A percentile compares a stretch with the other conserved stretches of the same genome.
These are phyloP conservation scores for Phaeotremella skinneri DNA, from an alignment of 768 basidiomycete genomes.

Conservation along the genomic window DNA sequence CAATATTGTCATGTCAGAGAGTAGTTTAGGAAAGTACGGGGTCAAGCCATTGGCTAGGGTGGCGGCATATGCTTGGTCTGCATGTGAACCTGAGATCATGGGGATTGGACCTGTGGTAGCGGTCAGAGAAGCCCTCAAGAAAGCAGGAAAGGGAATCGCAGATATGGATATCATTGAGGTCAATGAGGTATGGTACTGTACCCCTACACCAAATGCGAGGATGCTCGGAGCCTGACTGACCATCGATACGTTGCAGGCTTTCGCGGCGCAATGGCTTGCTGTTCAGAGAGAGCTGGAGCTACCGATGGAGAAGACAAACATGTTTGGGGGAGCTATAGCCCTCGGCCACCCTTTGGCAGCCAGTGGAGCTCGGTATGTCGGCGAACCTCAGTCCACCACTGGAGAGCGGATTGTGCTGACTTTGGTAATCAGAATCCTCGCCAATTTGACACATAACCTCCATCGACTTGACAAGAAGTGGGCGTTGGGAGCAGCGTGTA, in stretches of 20 bases:
- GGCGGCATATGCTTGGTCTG: slow-evolving; percentile 52
- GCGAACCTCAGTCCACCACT: not conserved
- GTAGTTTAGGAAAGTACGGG: slow-evolving; percentile 44
- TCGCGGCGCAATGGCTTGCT: slow-evolving; percentile 54
- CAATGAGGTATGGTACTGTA: slow-evolving; percentile 39
- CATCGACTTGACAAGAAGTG: slow-evolving; percentile 51
- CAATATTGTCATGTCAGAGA: slow-evolving; percentile 53
- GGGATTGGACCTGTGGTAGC: slow-evolving; percentile 53
- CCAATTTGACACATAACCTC: slow-evolving; percentile 52
- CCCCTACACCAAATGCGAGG: not conserved
- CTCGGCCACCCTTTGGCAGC: slow-evolving; percentile 41
- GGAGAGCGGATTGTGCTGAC: not conserved
- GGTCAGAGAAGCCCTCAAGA: slow-evolving; percentile 33
- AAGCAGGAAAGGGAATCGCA: slow-evolving; percentile 40
- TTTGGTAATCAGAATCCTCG: slow-evolving; percentile 40
- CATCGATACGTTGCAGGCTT: slow-evolving; percentile 46
- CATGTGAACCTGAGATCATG: slow-evolving; percentile 54
- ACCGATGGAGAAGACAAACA: slow-evolving; percentile 45
- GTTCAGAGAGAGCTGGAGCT: slow-evolving; percentile 53
- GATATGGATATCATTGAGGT: slow-evolving; percentile 53
- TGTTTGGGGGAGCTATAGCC: slow-evolving; percentile 53
- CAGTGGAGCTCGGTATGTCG: slow-evolving; percentile 35
- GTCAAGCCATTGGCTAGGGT: slow-evolving; percentile 52
- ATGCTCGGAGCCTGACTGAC: slow-evolving; percentile 2
- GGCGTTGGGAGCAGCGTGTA: slow-evolving; percentile 54